phyloP scores from a whole-genome alignment of 208 protist species.

The Vickermania spadyakhi region DNA sequence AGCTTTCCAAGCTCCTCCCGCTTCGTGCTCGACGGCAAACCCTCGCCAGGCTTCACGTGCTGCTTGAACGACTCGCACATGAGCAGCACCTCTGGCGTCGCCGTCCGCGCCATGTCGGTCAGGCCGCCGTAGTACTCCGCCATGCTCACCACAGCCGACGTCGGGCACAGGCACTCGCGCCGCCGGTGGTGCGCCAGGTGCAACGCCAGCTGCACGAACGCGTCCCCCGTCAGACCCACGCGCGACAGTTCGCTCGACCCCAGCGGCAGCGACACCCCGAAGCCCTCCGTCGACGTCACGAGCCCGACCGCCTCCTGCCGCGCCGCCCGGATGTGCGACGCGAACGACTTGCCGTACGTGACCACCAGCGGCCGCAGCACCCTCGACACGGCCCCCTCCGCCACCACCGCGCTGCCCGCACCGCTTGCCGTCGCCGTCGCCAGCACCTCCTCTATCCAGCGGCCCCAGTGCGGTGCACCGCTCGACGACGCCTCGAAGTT shows the following conservation, averaged over 20 bases:
- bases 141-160: conserved; percentile 56
- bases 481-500: conserved; percentile 82
- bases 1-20: conserved; percentile 34
- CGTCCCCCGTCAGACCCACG: conserved; percentile 43
- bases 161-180: conserved; percentile 56
- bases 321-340: conserved; percentile 63
- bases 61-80: conserved; percentile 38
- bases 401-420: conserved; percentile 21
- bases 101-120: conserved; percentile 69
- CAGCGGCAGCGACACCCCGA: conserved; percentile 39
- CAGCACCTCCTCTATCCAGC: conserved; percentile 74
- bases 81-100: conserved; percentile 46
- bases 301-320: conserved; percentile 54
- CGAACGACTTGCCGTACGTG: conserved; percentile 80
- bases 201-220: conserved; percentile 84
- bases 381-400: conserved; percentile 9
- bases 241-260: conserved; percentile 31
- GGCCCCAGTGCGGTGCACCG: conserved; percentile 71
- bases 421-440: conserved; percentile 8
- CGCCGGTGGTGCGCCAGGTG: conserved; percentile 74
- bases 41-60: conserved; percentile 5
- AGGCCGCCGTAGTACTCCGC: conserved; percentile 73
- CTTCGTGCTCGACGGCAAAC: conserved; percentile 5
- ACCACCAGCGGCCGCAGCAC: conserved; percentile 51
- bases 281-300: conserved; percentile 50